Evolutionary conservation across 1,284 basidiomycete species (phyloP), one percentile per base, ranked within the genome.

Genomic region (Kalmanozyma brasiliensis): DNA sequence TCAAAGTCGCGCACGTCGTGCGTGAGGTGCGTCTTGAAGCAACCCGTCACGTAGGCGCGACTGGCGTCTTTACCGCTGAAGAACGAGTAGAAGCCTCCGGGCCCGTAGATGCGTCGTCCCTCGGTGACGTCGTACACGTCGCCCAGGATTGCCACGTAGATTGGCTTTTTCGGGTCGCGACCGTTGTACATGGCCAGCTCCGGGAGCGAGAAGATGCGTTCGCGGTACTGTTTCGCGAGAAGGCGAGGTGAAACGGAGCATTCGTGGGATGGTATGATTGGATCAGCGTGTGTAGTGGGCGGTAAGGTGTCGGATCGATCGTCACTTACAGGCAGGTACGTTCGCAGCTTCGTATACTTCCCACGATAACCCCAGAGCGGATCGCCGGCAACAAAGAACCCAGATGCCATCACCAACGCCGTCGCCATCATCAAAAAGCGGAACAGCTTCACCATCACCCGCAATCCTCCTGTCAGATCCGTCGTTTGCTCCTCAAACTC

Each of bases 111-210:
- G 57, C 87, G 85, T 44, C 89, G 86, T 73, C 88, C 88, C 38
- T 84, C 84, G 32, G 89, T 88, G 37, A 98, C 95, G 79, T 98
- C 94, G 84, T 89, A 98, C 2, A 98, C 93, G 52, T 91, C 89
- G 17, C 93, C 92, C 79, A 93, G 90, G 78, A 98, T 91, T 20
- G 73, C 58, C 22, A 78, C 48, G 84, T 94, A 97, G 47, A 95
- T 84, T 17, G 93, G 92, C 76, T 86, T 88, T 33, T 84, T 85
- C n/a, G 86, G 83, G 57, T 88, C 85, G 24, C 83, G 83, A 35
- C 95, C 95, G 81, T 95, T 90, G 82, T 88, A 94, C 63, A 86
- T 84, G 22, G 87, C 84, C 32, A 98, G 86, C 63, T 87, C 82
- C 1, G 83, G 77, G 77, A 91, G 90, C 36, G 91, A 90, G 82